Conservation (phyloP, 164 flowering plant species). For the Akebia trifoliata region DNA sequence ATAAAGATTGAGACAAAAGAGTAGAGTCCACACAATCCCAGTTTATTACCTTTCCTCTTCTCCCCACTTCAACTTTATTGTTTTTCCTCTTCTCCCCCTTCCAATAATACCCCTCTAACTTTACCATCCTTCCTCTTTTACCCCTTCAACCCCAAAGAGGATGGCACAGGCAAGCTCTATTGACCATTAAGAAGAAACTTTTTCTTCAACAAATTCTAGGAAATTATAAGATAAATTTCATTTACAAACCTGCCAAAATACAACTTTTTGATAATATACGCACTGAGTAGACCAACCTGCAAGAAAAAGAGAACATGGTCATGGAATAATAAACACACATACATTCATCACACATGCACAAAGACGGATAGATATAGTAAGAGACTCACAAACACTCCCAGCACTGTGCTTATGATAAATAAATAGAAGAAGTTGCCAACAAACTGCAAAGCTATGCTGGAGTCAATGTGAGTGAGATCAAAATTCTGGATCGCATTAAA, state of each 20-base stretch:
- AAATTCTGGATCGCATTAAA: constrained; percentile 89
- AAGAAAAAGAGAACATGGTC: constrained; percentile 12
- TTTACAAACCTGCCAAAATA: constrained; percentile 35
- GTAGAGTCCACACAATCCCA: too few relatives aligned
- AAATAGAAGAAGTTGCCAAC: constrained; percentile 64
- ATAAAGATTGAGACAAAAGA: too few relatives aligned
- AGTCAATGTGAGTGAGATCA: constrained; percentile 57
- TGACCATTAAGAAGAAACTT: too few relatives aligned
- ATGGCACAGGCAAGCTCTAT: too few relatives aligned
- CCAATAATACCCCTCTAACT: too few relatives aligned
- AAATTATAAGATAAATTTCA: neutral
- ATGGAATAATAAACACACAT: neutral
- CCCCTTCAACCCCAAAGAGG: too few relatives aligned
- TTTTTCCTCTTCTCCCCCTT: too few relatives aligned
- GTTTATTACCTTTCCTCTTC: too few relatives aligned
- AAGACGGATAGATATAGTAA: constrained; percentile 15
- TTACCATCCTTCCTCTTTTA: too few relatives aligned
- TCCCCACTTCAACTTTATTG: too few relatives aligned
- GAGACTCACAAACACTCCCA: constrained; percentile 69
- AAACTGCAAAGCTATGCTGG: constrained; percentile 43
- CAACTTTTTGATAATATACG: constrained; percentile 75
- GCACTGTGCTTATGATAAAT: constrained; percentile 67
- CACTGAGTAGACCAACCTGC: constrained; percentile 88
- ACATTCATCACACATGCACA: neutral
- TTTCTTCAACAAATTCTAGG: too few relatives aligned